Percentiles rank a stretch among this genome's conserved stretches.
Evolutionary conservation across 108 stramenopile genomes (phyloP).

Genomic region (Conticribra guillardii): DNA sequence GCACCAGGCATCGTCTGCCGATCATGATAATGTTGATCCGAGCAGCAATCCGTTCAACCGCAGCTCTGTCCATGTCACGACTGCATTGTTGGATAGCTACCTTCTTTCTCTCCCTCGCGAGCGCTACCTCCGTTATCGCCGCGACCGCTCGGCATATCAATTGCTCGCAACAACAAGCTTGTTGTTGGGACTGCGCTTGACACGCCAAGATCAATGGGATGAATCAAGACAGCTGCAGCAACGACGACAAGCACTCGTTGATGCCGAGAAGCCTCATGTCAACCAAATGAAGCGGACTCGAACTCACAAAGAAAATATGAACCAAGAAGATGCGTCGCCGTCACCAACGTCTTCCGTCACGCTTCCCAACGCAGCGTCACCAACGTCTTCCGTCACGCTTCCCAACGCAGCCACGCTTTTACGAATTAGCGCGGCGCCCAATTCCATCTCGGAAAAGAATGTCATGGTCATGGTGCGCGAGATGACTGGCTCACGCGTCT

Average conservation of each 20-base stretch:
- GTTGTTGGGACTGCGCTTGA: conserved; percentile 29
- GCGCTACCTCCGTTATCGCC: conserved; percentile 8
- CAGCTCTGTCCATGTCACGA: conserved; percentile 23
- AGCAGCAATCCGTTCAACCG: conserved; percentile 30
- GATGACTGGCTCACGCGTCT: conserved; percentile 28
- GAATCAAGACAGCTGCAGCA: not conserved
- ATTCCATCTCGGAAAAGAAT: conserved; percentile 25
- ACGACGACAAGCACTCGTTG: too few species aligned
- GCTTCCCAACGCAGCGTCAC: conserved; percentile 13
- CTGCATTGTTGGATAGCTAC: conserved; percentile 30
- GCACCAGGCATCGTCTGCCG: not conserved
- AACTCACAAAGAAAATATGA: conserved; percentile 28
- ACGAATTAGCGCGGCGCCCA: conserved; percentile 36
- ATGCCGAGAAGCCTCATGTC: not conserved
- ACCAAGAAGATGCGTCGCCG: conserved; percentile 6
- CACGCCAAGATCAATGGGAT: conserved; percentile 17
- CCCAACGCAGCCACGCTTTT: conserved; percentile 31
- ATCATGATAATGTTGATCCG: not conserved
- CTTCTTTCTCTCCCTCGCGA: conserved; percentile 19
- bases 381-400: not conserved
- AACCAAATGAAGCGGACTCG: conserved; percentile 20
- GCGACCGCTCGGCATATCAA: conserved; percentile 36
- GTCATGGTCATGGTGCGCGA: conserved; percentile 35
- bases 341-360: not conserved
- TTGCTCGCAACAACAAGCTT: conserved; percentile 31